A percentile compares a stretch with the other conserved stretches of the same genome.
phyloP scores from a whole-genome alignment of 106 monocot genomes.

The Posidonia australis region DNA sequence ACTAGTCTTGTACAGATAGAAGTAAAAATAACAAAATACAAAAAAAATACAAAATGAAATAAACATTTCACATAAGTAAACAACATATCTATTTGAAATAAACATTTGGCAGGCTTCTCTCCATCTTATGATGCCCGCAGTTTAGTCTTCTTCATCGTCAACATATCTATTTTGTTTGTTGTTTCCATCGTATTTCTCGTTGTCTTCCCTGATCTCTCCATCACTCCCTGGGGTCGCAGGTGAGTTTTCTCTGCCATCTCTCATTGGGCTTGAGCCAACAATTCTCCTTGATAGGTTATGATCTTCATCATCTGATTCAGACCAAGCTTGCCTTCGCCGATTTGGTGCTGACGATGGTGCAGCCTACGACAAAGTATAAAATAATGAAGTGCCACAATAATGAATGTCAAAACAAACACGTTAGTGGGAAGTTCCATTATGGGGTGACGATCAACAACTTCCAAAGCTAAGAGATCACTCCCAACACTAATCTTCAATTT shows the following conservation, averaged over 20 bases:
- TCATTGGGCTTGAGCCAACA: not conserved
- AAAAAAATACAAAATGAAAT: not conserved
- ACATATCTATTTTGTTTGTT: not conserved
- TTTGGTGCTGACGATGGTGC: conserved; percentile 4
- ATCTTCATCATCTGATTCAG: conserved; percentile 27
- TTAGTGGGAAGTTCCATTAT: too few species aligned
- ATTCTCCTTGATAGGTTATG: not conserved
- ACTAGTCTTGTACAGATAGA: not conserved
- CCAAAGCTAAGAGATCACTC: too few species aligned
- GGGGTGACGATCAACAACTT: too few species aligned
- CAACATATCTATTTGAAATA: too few species aligned
- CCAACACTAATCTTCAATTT: too few species aligned
- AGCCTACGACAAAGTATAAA: not conserved
- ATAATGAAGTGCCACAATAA: too few species aligned
- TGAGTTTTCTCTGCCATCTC: conserved; percentile 10
- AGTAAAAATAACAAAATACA: not conserved
- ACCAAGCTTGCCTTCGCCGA: conserved; percentile 21
- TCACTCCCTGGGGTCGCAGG: conserved; percentile 12
- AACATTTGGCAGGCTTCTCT: too few species aligned
- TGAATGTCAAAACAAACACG: too few species aligned
- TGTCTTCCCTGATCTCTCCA: conserved; percentile 6
- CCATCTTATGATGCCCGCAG: not conserved
- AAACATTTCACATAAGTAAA: not conserved
- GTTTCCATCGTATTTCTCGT: not conserved
- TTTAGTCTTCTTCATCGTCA: conserved; percentile 4